These are phyloP conservation scores for Excoecaria agallocha DNA, from an alignment of 345 rosid genomes.

Conservation along the genomic window DNA sequence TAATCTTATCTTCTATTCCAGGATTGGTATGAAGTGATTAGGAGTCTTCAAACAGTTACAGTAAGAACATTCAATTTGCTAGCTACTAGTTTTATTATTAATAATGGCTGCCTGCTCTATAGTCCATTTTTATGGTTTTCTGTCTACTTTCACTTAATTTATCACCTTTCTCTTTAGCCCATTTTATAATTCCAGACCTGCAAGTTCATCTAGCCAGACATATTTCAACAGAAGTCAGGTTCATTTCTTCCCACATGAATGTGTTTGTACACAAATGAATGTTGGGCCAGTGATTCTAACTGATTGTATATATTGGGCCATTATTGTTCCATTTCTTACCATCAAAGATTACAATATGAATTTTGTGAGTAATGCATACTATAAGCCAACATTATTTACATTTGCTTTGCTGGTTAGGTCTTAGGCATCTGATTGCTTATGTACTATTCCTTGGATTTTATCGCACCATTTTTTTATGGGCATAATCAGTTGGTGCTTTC, in stretches of 20 bases:
- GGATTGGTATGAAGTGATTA: constrained; percentile 15
- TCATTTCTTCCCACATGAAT: constrained; percentile 8
- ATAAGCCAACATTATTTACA: neutral
- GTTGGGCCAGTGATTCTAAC: constrained; percentile 69
- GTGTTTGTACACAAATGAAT: constrained; percentile 41
- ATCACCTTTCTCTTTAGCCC: neutral
- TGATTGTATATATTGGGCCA: constrained; percentile 57
- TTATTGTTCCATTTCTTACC: constrained; percentile 64
- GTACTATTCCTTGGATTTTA: neutral
- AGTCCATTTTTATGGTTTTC: neutral
- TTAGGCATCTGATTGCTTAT: no score
- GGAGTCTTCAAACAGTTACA: neutral
- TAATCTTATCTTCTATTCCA: constrained; percentile 67
- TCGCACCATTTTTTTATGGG: no score
- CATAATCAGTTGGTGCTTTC: neutral
- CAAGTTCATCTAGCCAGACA: neutral
- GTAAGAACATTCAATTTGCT: constrained; percentile 1
- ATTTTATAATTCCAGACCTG: neutral
- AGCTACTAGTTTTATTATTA: neutral
- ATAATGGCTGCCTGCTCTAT: neutral
- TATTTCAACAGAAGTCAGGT: neutral
- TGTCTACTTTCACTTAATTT: neutral
- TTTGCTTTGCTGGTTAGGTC: neutral
- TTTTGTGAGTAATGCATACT: constrained; percentile 43
- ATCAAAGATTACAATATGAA: constrained; percentile 43